Conservation (phyloP, 148 eudicot species). For the Rhododendron ovatum region DNA sequence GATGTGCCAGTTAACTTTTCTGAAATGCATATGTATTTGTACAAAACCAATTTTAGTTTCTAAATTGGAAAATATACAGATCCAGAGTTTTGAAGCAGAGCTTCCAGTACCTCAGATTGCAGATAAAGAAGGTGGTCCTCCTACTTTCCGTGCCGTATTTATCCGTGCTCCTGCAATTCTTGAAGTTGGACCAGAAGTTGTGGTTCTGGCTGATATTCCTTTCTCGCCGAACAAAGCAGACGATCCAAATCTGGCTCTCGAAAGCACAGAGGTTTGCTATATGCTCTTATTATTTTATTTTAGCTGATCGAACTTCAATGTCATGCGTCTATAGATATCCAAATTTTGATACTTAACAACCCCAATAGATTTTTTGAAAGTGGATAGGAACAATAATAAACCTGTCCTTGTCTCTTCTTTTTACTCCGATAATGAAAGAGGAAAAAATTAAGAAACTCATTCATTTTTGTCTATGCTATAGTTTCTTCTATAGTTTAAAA, state of each 20-base stretch:
- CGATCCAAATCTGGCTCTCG: conserved; percentile 22
- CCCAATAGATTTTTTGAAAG: neutral
- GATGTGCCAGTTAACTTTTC: neutral
- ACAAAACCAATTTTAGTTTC: neutral
- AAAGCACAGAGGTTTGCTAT: conserved; percentile 57
- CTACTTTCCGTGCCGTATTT: conserved; percentile 75
- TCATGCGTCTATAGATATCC: neutral
- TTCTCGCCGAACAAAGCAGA: conserved; percentile 34
- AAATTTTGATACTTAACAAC: neutral
- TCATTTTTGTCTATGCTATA: neutral
- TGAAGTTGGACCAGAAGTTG: conserved; percentile 86
- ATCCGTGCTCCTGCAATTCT: conserved; percentile 95
- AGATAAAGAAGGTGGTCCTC: conserved; percentile 81
- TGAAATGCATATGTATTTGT: neutral
- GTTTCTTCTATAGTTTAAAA: no score
- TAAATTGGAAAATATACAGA: conserved; percentile 27
- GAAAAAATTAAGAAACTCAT: neutral
- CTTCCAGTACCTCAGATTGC: conserved; percentile 63
- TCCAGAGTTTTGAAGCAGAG: conserved; percentile 95
- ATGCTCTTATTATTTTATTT: conserved; percentile 3
- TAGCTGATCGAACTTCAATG: neutral
- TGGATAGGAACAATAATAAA: neutral
- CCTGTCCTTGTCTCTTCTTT: neutral
- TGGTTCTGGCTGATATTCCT: conserved; percentile 72
- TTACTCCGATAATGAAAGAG: neutral